Conservation (phyloP, 805 yeast genomes). For the Diddensiella santjacobensis region DNA sequence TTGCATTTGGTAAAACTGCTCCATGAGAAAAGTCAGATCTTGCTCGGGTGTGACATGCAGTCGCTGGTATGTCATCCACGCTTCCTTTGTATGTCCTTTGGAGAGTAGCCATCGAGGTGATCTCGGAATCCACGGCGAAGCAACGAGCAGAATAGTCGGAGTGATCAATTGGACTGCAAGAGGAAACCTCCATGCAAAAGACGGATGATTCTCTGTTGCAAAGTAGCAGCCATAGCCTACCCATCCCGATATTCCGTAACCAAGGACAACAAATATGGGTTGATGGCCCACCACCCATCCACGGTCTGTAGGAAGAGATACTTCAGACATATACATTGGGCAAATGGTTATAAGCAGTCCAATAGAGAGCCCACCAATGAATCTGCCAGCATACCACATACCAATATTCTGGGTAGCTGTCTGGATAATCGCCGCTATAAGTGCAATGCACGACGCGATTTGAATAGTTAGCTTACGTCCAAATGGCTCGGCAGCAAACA, state of each 20-base stretch:
- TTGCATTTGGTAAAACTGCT: constrained; percentile 7
- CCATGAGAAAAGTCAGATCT: not conserved
- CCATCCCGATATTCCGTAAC: constrained; percentile 13
- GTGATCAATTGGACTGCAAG: constrained; percentile 2
- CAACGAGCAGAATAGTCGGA: constrained; percentile 4
- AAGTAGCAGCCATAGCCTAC: constrained; percentile 13
- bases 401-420: constrained; percentile 9
- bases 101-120: constrained; percentile 8
- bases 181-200: constrained; percentile 5
- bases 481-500: constrained; percentile 9
- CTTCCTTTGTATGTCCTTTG: constrained; percentile 5
- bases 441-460: constrained; percentile 8
- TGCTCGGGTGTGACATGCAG: constrained; percentile 1
- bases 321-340: constrained; percentile 50
- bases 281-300: constrained; percentile 23
- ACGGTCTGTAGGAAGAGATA: constrained; percentile 32
- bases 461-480: constrained; percentile 10
- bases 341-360: constrained; percentile 50
- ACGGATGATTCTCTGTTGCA: constrained; percentile 9
- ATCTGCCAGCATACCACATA: constrained; percentile 46
- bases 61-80: not conserved
- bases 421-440: constrained; percentile 11
- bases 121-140: constrained; percentile 5
- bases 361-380: constrained; percentile 48
- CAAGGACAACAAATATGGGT: constrained; percentile 10